Base-by-base conservation (phyloP, 441 rosid species). In the Jatropha podagrica region DNA sequence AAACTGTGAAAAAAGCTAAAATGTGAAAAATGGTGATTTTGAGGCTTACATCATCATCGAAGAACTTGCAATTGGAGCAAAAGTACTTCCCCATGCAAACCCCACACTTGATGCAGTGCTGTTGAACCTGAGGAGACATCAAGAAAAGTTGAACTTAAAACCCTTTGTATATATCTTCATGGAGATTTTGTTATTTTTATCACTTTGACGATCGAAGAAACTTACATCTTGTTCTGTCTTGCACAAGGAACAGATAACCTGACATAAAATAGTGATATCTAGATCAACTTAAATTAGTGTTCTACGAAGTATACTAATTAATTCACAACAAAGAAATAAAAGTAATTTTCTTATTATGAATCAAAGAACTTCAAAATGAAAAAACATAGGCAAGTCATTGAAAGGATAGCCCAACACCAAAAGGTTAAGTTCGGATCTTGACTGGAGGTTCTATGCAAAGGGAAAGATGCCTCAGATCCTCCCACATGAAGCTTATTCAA, bases 181-280 rank as follows among this genome's bases (percentile, higher is more conserved):
- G 13, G 51, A 18, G 5, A 7, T 44, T 44, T 18, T 3, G 2
- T 12, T n/a, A 73, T 20, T 13, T 18, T 49, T 8, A 42, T 20
- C 2, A 20, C 46, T 18, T 48, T 15, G 8, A 44, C 12, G 23
- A 52, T 14, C 10, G 49, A 66, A 18, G 66, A 80, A 9, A 79
- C 91, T 85, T 72, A 86, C 91, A 79, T 86, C 84, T 85, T 87
- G 90, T 78, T 89, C 88, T 51, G 81, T 82, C 73, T 73, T 70
- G 70, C 91, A 89, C 69, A 86, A 49, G 68, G 90, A 85, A 71
- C 93, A 87, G 66, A 89, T 86, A 42, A 89, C 88, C 93, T 87
- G 88, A 37, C 58, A 59, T 10, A 62, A 18, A 49, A 62, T 20
- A 56, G 58, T 14, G 61, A 72, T 56, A 59, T 9, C 68, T 64